A percentile compares a stretch with the other conserved stretches of the same genome.
Evolutionary conservation across 192 early-diverging fungal species (phyloP).

Genomic region (Backusella macrospora): DNA sequence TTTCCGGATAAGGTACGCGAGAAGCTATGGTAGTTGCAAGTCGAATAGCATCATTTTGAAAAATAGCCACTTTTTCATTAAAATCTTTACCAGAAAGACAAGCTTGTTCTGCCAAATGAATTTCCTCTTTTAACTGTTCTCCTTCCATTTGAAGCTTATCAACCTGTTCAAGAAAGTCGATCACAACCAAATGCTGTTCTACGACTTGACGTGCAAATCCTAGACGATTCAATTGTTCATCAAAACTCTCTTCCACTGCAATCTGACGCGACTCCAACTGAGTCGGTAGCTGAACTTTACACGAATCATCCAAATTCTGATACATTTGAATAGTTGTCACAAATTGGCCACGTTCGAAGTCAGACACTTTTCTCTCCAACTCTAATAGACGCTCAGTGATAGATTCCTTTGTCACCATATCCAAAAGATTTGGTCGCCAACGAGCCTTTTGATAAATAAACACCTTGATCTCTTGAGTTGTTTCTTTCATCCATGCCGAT

Average conservation of each 20-base stretch:
- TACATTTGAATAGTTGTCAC: constrained; percentile 32
- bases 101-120: constrained; percentile 22
- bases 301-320: constrained; percentile 43
- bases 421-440: constrained; percentile 15
- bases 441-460: constrained; percentile 32
- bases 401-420: not conserved
- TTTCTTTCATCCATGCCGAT: constrained; percentile 22
- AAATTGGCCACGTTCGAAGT: constrained; percentile 35
- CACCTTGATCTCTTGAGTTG: constrained; percentile 16
- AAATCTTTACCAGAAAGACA: constrained; percentile 10
- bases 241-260: constrained; percentile 39
- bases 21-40: constrained; percentile 29
- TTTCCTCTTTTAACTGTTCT: constrained; percentile 22
- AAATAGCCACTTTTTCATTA: constrained; percentile 19
- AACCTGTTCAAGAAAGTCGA: constrained; percentile 38
- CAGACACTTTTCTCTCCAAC: constrained; percentile 3
- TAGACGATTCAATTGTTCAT: constrained; percentile 28
- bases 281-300: constrained; percentile 29
- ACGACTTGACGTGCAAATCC: constrained; percentile 42
- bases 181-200: constrained; percentile 37
- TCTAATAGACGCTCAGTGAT: not conserved
- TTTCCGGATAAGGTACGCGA: constrained; percentile 29
- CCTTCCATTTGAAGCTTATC: constrained; percentile 24
- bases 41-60: constrained; percentile 27
- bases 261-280: constrained; percentile 38